phyloP scores from a whole-genome alignment of 139 green algal species.

The Chlorella ohadii region DNA sequence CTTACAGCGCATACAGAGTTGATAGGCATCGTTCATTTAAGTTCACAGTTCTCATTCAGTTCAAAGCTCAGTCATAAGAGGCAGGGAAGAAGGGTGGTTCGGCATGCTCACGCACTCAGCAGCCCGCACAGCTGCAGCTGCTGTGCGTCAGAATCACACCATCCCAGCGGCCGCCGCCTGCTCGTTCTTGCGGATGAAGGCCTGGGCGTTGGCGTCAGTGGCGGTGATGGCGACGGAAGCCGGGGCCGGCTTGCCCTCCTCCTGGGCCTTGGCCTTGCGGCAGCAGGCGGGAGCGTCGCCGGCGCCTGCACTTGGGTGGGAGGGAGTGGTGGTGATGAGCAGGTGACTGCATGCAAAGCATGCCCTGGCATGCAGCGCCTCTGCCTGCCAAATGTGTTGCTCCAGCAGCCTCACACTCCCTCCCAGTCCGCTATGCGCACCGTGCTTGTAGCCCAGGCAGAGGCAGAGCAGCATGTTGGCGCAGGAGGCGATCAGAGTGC shows the following conservation, averaged over 20 bases:
- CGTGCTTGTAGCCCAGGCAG: background rate
- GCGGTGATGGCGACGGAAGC: background rate
- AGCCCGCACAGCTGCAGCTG: no score
- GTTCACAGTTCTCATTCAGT: no score
- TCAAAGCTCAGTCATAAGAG: slow-evolving; percentile 43
- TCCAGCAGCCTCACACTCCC: no score
- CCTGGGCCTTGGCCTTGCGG: background rate
- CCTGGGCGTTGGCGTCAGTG: background rate
- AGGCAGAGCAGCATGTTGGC: background rate
- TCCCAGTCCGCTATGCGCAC: no score
- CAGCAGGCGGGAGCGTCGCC: background rate
- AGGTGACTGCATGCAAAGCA: no score
- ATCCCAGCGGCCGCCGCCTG: background rate
- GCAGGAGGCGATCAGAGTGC: background rate
- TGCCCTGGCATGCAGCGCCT: no score
- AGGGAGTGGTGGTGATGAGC: no score
- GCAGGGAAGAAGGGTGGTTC: slow-evolving; percentile 62
- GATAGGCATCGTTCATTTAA: no score
- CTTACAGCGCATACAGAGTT: no score
- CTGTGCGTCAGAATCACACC: no score
- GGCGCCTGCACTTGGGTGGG: background rate
- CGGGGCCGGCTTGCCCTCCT: background rate
- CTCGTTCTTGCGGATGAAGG: background rate
- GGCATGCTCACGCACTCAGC: slow-evolving; percentile 8
- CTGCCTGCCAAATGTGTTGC: no score